Evolutionary conservation across 202 grass and related monocot species (phyloP).

Genomic region (Saccharum hybrid): DNA sequence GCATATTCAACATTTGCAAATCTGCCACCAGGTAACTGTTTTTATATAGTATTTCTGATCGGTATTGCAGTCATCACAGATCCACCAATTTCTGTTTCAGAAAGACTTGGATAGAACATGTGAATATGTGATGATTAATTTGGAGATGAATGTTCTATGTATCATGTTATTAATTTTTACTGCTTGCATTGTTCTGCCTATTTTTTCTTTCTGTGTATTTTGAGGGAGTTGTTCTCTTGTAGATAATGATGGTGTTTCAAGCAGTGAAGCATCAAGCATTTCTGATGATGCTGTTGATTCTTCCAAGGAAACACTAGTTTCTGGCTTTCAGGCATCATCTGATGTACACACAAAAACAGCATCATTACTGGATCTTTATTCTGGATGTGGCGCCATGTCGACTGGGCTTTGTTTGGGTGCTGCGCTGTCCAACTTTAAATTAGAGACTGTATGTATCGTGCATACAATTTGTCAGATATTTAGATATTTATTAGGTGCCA

Average conservation of each 20-base stretch:
- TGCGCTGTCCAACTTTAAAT: slow-evolving; percentile 40
- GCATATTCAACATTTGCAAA: slow-evolving; percentile 67
- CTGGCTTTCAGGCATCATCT: slow-evolving; percentile 33
- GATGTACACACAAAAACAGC: slow-evolving; percentile 26
- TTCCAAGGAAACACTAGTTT: slow-evolving; percentile 32
- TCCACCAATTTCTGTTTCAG: slow-evolving; percentile 15
- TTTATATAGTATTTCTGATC: not conserved
- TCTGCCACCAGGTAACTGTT: slow-evolving; percentile 56
- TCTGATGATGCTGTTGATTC: slow-evolving; percentile 49
- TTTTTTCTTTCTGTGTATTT: not conserved
- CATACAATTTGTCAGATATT: not conserved
- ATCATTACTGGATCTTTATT: slow-evolving; percentile 63
- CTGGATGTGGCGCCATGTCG: slow-evolving; percentile 65
- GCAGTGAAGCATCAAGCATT: slow-evolving; percentile 48
- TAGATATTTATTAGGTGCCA: not conserved
- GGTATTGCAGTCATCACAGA: not conserved
- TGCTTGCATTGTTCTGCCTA: not conserved
- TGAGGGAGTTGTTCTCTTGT: not conserved
- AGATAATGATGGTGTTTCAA: slow-evolving; percentile 36
- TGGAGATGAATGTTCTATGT: slow-evolving; percentile 15
- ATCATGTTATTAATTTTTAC: not conserved
- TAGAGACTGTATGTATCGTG: slow-evolving; percentile 46
- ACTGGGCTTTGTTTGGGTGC: slow-evolving; percentile 57
- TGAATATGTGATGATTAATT: not conserved
- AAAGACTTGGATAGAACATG: slow-evolving; percentile 3